phyloP scores from a whole-genome alignment of 768 basidiomycete genomes.

The Mycena belliarum region DNA sequence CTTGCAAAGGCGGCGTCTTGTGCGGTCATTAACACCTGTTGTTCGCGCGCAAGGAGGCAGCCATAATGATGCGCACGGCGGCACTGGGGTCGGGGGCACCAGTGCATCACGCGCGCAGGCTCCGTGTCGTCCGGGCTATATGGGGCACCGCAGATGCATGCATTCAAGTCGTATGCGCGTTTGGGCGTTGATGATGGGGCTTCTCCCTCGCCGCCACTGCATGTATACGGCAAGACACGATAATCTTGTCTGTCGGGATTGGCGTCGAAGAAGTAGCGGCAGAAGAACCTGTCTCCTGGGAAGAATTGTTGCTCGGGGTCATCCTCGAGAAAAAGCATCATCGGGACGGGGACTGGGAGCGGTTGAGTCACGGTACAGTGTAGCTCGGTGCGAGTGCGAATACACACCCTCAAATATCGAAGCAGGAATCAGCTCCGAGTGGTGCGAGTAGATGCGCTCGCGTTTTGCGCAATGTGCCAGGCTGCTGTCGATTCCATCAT shows the following conservation, averaged over 20 bases:
- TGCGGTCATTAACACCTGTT: background rate
- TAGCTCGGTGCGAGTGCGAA: background rate
- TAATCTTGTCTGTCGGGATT: background rate
- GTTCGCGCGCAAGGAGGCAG: background rate
- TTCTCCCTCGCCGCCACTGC: background rate
- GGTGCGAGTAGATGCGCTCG: conserved; percentile 16
- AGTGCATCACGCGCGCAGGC: conserved; percentile 7
- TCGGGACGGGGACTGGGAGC: background rate
- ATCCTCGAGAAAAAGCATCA: conserved; percentile 9
- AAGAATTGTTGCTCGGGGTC: conserved; percentile 8
- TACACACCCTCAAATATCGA: background rate
- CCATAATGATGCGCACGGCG: conserved; percentile 3
- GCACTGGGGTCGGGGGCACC: conserved; percentile 12
- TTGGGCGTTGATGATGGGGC: background rate
- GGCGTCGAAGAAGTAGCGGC: conserved; percentile 6
- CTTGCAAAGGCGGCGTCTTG: background rate
- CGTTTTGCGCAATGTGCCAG: background rate
- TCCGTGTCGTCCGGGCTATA: conserved; percentile 9
- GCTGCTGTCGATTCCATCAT: background rate
- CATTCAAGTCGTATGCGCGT: background rate
- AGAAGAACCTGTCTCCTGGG: conserved; percentile 6
- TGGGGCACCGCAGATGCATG: conserved; percentile 1
- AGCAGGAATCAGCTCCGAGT: conserved; percentile 5
- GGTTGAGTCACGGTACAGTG: no score
- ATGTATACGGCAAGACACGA: background rate